phyloP scores from a whole-genome alignment of 139 green algal species.

The Tetraselmis striata region DNA sequence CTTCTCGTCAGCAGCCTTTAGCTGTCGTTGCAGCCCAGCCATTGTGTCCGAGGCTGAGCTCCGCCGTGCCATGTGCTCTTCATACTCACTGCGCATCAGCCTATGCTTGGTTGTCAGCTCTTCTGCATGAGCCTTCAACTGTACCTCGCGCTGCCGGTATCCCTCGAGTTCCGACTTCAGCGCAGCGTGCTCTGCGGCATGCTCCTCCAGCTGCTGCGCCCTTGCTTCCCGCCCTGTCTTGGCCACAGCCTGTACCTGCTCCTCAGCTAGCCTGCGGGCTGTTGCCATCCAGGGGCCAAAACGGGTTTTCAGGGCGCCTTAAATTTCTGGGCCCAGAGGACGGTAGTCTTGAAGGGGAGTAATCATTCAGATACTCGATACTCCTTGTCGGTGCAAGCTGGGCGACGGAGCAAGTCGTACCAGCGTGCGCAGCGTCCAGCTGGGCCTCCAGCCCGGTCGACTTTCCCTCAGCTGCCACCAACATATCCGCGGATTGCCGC shows the following conservation, averaged over 20 bases:
- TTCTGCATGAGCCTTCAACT: background rate
- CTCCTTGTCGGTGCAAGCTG: too few species aligned
- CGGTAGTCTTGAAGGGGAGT: background rate
- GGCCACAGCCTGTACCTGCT: background rate
- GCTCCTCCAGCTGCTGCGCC: background rate
- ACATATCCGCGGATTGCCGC: background rate
- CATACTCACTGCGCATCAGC: background rate
- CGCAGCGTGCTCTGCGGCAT: background rate
- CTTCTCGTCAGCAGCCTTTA: background rate
- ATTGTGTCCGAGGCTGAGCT: background rate
- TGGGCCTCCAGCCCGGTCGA: background rate
- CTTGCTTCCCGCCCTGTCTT: background rate
- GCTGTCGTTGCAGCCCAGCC: background rate
- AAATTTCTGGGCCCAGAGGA: background rate
- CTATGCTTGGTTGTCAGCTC: background rate
- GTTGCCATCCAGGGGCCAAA: background rate
- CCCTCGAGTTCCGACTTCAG: background rate
- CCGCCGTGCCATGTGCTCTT: background rate
- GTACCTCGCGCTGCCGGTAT: background rate
- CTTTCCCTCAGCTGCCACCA: background rate
- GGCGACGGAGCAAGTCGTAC: background rate
- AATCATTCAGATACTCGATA: background rate
- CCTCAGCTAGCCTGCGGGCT: background rate
- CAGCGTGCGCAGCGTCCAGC: background rate
- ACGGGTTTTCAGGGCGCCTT: background rate